phyloP scores from a whole-genome alignment of 1,139 yeast species.

The Zygoascus hellenicus region DNA sequence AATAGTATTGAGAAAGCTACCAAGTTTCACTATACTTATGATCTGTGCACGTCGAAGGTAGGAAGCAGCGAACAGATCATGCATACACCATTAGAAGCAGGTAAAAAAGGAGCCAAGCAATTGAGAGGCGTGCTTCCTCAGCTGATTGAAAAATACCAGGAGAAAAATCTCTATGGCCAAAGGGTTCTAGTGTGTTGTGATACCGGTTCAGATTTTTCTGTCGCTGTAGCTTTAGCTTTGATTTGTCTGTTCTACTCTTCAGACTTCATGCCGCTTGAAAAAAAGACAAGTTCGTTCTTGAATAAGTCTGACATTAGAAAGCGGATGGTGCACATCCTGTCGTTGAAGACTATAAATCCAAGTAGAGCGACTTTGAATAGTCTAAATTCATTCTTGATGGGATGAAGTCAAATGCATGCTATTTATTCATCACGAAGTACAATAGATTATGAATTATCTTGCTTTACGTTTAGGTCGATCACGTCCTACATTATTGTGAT shows the following conservation, averaged over 20 bases:
- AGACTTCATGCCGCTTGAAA: conserved; percentile 35
- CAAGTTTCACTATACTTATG: too few species aligned
- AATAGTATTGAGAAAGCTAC: too few species aligned
- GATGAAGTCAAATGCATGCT: conserved; percentile 13
- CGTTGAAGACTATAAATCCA: conserved; percentile 54
- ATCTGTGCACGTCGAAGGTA: background rate
- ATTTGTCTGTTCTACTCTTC: conserved; percentile 44
- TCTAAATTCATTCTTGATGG: conserved; percentile 28
- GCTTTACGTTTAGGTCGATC: background rate
- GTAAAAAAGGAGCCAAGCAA: conserved; percentile 59
- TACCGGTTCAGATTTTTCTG: conserved; percentile 59
- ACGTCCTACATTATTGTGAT: conserved; percentile 5
- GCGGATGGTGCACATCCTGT: conserved; percentile 49
- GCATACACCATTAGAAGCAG: conserved; percentile 33
- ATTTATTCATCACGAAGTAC: background rate
- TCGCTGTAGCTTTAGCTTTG: conserved; percentile 52
- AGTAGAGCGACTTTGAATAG: conserved; percentile 66
- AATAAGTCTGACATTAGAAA: conserved; percentile 43
- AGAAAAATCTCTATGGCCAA: conserved; percentile 13
- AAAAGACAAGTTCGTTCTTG: conserved; percentile 22
- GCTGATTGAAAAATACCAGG: conserved; percentile 30
- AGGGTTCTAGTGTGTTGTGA: conserved; percentile 50
- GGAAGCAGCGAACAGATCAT: background rate
- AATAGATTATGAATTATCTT: background rate
- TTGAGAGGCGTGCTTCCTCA: conserved; percentile 43